Percentiles rank a stretch among this genome's conserved stretches.
Evolutionary conservation across 202 grass and related monocot genomes (phyloP).

Genomic region (Zoysia matrella): DNA sequence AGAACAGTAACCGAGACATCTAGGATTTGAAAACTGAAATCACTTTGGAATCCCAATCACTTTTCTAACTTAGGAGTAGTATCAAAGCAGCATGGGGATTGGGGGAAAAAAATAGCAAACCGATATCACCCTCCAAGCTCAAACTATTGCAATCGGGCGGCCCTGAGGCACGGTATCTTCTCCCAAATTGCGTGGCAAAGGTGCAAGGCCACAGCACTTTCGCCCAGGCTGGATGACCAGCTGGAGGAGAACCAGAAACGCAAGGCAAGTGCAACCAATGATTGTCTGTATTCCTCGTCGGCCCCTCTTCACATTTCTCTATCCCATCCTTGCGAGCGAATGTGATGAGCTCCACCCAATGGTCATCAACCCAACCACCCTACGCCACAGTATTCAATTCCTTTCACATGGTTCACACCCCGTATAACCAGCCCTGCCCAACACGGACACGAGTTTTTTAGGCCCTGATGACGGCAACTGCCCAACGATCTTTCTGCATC

Average conservation of each 20-base stretch:
- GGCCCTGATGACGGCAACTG: slow-evolving; percentile 28
- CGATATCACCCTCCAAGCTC: background rate
- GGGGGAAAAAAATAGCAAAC: background rate
- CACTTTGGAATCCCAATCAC: background rate
- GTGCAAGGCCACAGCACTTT: no score
- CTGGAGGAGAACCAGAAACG: slow-evolving; percentile 39
- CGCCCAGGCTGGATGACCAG: slow-evolving; percentile 47
- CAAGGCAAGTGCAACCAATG: slow-evolving; percentile 51
- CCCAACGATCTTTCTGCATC: slow-evolving; percentile 31
- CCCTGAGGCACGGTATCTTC: background rate
- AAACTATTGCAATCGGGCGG: slow-evolving; percentile 19
- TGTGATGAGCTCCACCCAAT: slow-evolving; percentile 53
- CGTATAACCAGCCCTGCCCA: slow-evolving; percentile 12
- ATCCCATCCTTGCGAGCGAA: background rate
- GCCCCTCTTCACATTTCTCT: background rate
- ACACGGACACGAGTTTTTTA: slow-evolving; percentile 29
- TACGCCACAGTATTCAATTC: background rate
- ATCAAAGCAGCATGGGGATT: background rate
- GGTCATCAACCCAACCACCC: slow-evolving; percentile 39
- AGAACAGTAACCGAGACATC: slow-evolving; percentile 18
- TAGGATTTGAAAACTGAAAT: slow-evolving; percentile 6
- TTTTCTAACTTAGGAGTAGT: background rate
- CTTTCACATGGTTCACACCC: background rate
- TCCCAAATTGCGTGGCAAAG: slow-evolving; percentile 16
- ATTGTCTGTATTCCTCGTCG: slow-evolving; percentile 48